Percentiles rank a stretch among this genome's conserved stretches.
These are phyloP conservation scores for Dictyostelium purpureum DNA, from an alignment of 78 protist species.

Conservation along the genomic window DNA sequence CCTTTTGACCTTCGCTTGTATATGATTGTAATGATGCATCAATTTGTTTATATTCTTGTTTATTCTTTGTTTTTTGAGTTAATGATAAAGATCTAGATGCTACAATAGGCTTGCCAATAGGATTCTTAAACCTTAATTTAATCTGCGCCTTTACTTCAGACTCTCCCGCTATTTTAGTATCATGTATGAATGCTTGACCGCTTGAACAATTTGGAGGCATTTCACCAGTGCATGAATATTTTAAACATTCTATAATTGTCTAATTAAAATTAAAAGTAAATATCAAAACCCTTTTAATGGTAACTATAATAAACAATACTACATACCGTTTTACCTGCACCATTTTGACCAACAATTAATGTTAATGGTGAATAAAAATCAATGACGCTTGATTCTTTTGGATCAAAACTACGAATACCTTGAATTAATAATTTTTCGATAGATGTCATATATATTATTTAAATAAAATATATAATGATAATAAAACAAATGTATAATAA, in stretches of 20 bases:
- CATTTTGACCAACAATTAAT: conserved; percentile 97
- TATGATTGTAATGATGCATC: conserved; percentile 58
- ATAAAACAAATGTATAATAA: no score
- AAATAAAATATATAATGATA: background rate
- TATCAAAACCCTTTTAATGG: background rate
- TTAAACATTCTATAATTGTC: conserved; percentile 97
- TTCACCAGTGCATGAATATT: conserved; percentile 95
- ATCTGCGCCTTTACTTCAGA: conserved; percentile 95
- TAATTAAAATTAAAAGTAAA: background rate
- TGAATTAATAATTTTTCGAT: conserved; percentile 85
- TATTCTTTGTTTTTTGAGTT: conserved; percentile 23
- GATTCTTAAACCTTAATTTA: conserved; percentile 85
- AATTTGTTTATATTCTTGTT: conserved; percentile 51
- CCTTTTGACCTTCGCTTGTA: conserved; percentile 45
- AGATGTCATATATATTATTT: conserved; percentile 79
- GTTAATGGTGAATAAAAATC: conserved; percentile 94
- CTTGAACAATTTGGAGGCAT: conserved; percentile 93
- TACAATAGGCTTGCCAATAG: conserved; percentile 77
- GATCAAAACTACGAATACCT: conserved; percentile 91
- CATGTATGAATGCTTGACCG: conserved; percentile 94
- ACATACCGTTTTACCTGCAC: conserved; percentile 98
- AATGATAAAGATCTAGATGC: conserved; percentile 41
- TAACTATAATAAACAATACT: background rate
- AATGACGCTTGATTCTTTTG: conserved; percentile 69
- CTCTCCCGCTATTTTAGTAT: conserved; percentile 89